Conservation (phyloP, 352 stramenopile genomes). For the Phytophthora pseudosyringae region DNA sequence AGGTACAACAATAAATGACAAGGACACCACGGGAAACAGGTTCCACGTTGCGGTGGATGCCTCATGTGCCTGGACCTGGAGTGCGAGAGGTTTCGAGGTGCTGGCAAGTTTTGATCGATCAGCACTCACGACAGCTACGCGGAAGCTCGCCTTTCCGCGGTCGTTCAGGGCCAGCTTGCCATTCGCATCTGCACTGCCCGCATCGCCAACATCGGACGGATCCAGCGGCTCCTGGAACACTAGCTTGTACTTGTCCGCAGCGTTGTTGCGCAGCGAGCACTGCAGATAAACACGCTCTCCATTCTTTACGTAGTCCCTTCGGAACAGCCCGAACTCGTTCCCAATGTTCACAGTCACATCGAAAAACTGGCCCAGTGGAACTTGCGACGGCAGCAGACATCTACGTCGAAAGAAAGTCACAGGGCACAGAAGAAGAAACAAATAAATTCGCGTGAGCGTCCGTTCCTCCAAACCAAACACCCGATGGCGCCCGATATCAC, state of each 20-base stretch:
- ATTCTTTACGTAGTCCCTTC: slow-evolving; percentile 51
- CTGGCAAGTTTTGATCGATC: slow-evolving; percentile 2
- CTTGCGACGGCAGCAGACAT: slow-evolving; percentile 61
- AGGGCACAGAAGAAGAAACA: slow-evolving; percentile 15
- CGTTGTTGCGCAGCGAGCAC: slow-evolving; percentile 52
- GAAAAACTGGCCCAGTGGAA: slow-evolving; percentile 60
- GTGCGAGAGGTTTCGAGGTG: slow-evolving; percentile 31
- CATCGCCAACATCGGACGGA: slow-evolving; percentile 18
- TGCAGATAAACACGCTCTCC: slow-evolving; percentile 58
- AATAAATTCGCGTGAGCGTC: slow-evolving; percentile 15
- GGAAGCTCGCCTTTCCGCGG: slow-evolving; percentile 66
- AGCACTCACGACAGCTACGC: slow-evolving; percentile 38
- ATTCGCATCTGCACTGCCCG: slow-evolving; percentile 20
- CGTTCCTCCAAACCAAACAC: slow-evolving; percentile 17
- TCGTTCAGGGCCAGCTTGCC: slow-evolving; percentile 58
- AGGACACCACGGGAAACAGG: slow-evolving; percentile 70
- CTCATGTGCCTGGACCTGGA: slow-evolving; percentile 47
- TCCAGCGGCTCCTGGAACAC: slow-evolving; percentile 37
- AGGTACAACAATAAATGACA: slow-evolving; percentile 52
- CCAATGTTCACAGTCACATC: slow-evolving; percentile 77
- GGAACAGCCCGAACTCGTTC: slow-evolving; percentile 87
- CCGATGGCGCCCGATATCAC: slow-evolving; percentile 13
- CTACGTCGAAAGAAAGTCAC: slow-evolving; percentile 32
- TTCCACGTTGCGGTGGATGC: slow-evolving; percentile 50
- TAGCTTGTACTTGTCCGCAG: slow-evolving; percentile 26